phyloP scores from a whole-genome alignment of 805 yeast species.

The Wickerhamomyces queroliae region DNA sequence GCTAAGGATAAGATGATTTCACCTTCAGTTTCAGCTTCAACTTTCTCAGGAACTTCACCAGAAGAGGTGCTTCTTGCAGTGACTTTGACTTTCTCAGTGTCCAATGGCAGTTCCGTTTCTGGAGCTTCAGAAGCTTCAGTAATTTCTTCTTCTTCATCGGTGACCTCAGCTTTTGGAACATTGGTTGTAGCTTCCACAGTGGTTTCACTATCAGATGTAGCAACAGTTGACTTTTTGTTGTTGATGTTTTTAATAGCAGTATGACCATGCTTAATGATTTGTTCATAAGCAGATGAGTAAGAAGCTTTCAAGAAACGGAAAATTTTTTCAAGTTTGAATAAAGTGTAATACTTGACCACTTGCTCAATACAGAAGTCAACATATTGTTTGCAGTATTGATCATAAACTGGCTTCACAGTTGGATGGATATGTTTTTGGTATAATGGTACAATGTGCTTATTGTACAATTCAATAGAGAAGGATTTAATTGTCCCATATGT shows the following conservation, averaged over 20 bases:
- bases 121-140: background rate
- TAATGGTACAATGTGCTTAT: constrained; percentile 2
- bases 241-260: background rate
- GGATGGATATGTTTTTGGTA: constrained; percentile 1
- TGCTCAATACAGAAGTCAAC: constrained; percentile 1
- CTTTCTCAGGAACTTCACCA: constrained; percentile 3
- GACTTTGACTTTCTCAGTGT: background rate
- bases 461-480: constrained; percentile 2
- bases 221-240: constrained; percentile 3
- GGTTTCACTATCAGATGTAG: constrained; percentile 10
- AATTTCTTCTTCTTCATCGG: too few species aligned
- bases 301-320: constrained; percentile 12
- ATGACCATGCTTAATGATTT: constrained; percentile 1
- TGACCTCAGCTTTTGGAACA: background rate
- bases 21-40: constrained; percentile 6
- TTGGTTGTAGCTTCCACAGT: constrained; percentile 8
- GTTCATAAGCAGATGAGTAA: constrained; percentile 11
- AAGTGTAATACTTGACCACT: constrained; percentile 8
- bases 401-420: constrained; percentile 3
- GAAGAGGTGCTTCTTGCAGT: background rate
- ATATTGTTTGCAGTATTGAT: constrained; percentile 6
- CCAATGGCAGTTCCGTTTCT: background rate
- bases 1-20: constrained; percentile 23
- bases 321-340: constrained; percentile 15
- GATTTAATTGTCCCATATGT: background rate